Base-by-base conservation (phyloP, 2,329 filamentous ascomycete genomes). In the Pseudonectria foliicola region DNA sequence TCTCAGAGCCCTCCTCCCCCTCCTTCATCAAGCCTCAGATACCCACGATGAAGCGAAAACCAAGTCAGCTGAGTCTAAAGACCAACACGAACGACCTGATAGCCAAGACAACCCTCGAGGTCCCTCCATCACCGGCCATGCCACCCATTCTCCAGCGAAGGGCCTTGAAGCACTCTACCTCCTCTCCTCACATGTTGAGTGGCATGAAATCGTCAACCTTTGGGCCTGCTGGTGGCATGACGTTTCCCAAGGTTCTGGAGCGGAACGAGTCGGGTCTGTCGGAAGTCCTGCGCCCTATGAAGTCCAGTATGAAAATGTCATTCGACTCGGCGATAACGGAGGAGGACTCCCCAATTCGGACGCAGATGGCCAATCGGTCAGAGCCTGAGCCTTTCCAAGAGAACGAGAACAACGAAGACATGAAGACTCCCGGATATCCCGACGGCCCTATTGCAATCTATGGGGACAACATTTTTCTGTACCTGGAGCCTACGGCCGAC, bases 371-470 rank as follows among this genome's bases (percentile, higher is more conserved):
- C n/a, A 76, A 71, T 39, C 66, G 75, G 36, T 66, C 67, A 7
- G 70, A 62, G 11, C 45, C 48, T 29, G 77, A 82, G 49, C 71
- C 75, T 4, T 77, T 70, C 45, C 77, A 68, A 33, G 78, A 83
- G 40, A 75, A 75, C n/a, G 76, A 80, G 49, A 81, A 82, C 45
- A 82, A 83, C 49, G 82, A 86, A 55, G 82, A 87, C 48, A 77
- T 84, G 38, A 89, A 89, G 62, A 83, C 83, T 0, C 84, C 85
- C 12, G 83, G 83, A 1, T 93, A 93, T 53, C 85, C 85, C 0
- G 75, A 87, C 45, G 85, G 85, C 0, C 86, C 85, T 1, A 82
- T 90, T 35, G 80, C 83, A 47, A 89, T 93, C 33, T 89, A 90
- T 46, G 79, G 78, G 35, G 80, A 85, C 38, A 75, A 81, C 29